phyloP scores from a whole-genome alignment of 345 rosid genomes.

The Conringia planisiliqua region DNA sequence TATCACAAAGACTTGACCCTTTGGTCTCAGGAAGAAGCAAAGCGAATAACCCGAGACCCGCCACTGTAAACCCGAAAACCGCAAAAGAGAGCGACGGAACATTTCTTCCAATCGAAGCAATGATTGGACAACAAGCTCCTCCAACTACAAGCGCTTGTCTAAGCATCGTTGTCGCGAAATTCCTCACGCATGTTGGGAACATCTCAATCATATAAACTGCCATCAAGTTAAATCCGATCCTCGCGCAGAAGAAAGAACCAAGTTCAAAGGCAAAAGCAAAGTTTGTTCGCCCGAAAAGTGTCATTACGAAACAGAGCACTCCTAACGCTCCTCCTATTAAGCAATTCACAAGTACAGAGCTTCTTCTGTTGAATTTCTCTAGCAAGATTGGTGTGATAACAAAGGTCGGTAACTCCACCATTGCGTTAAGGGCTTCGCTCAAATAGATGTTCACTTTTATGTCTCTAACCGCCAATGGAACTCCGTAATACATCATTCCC shows the following conservation, averaged over 20 bases:
- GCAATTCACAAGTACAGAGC: slow-evolving; percentile 35
- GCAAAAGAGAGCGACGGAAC: slow-evolving; percentile 27
- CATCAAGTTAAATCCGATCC: slow-evolving; percentile 40
- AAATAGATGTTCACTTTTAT: slow-evolving; percentile 41
- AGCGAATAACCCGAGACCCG: slow-evolving; percentile 29
- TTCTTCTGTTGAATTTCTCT: slow-evolving; percentile 33
- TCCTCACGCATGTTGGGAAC: slow-evolving; percentile 54
- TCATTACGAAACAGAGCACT: slow-evolving; percentile 30
- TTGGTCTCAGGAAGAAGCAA: slow-evolving; percentile 39
- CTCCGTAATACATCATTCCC: slow-evolving; percentile 48
- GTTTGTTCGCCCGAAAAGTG: background rate
- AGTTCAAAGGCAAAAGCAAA: slow-evolving; percentile 42
- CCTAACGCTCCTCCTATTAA: slow-evolving; percentile 38
- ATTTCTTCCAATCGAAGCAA: slow-evolving; percentile 31
- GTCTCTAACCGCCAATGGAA: slow-evolving; percentile 46
- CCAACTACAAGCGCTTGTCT: slow-evolving; percentile 38
- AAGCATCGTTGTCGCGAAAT: slow-evolving; percentile 42
- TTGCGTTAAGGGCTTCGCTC: slow-evolving; percentile 40
- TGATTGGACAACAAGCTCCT: slow-evolving; percentile 36
- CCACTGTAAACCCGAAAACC: slow-evolving; percentile 29
- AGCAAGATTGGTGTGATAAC: slow-evolving; percentile 36
- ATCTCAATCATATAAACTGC: slow-evolving; percentile 44
- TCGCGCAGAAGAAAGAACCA: slow-evolving; percentile 46
- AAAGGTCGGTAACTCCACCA: slow-evolving; percentile 41
- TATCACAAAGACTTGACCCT: slow-evolving; percentile 34